These are phyloP conservation scores for Earliella scabrosa DNA, from an alignment of 1,284 basidiomycete genomes.

Conservation along the genomic window DNA sequence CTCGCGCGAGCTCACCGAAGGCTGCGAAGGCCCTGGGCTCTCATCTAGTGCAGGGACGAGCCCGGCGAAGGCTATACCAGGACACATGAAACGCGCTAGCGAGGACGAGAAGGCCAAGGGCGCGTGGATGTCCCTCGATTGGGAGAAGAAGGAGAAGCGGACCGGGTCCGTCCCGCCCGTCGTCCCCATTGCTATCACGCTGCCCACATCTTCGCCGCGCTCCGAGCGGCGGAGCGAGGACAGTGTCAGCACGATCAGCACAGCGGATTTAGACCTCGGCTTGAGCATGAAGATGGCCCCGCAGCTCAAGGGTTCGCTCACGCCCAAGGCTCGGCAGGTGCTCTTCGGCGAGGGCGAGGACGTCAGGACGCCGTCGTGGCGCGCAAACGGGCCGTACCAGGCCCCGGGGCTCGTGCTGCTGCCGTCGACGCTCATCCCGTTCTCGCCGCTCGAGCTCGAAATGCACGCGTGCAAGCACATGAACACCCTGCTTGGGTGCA, in stretches of 20 bases:
- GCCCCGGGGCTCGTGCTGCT: constrained; percentile 44
- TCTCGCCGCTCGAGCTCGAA: constrained; percentile 62
- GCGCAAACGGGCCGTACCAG: constrained; percentile 30
- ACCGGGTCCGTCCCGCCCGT: neutral
- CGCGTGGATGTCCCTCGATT: constrained; percentile 35
- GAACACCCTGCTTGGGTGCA: constrained; percentile 64
- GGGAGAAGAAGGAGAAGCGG: constrained; percentile 36
- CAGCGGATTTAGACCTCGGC: neutral
- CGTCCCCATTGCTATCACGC: neutral
- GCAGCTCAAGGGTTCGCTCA: neutral
- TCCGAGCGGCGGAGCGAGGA: constrained; percentile 19
- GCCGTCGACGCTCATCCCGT: constrained; percentile 59
- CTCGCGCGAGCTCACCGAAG: constrained; percentile 40
- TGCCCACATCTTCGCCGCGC: neutral
- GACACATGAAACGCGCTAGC: constrained; percentile 11
- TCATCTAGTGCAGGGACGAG: neutral
- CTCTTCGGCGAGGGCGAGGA: constrained; percentile 22
- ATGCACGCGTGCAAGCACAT: constrained; percentile 70
- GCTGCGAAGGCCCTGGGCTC: neutral
- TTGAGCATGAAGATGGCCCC: constrained; percentile 1
- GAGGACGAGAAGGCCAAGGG: constrained; percentile 37
- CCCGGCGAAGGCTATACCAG: neutral
- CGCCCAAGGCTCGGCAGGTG: constrained; percentile 29
- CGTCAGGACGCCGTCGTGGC: constrained; percentile 9
- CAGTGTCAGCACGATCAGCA: neutral